Base-by-base conservation (phyloP, 2,329 filamentous ascomycete genomes). In the Exophiala spinifera region DNA sequence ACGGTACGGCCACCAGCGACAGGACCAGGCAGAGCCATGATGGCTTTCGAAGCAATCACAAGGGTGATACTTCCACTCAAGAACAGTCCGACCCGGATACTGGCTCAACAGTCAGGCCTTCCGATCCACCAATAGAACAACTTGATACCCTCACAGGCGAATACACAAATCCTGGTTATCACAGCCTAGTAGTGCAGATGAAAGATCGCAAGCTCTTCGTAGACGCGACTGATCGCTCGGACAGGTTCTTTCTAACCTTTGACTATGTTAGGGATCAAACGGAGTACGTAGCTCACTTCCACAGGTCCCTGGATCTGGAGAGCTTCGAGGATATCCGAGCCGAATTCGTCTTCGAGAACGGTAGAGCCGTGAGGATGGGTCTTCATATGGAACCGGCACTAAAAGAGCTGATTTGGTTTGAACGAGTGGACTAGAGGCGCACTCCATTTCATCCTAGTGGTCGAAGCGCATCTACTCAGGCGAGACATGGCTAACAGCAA, bases 171-270 rank as follows among this genome's bases (percentile, higher is more conserved):
- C 46, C 51, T 23, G 67, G 66, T 1, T 70, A 70, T 57, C 64
- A 59, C 23, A 51, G 44, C 3, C 46, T 70, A 42, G 53, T 42
- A 11, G 60, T 70, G 7, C 47, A 65, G 33, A 54, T 65, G 20
- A 63, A 55, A 46, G 63, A 66, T n/a, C 54, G 57, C 3, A 23
- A 49, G 36, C 57, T 72, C 2, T 69, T 68, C 44, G 56, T 71
- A 21, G 66, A 71, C 50, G 67, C 66, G 17, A 63, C 57, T 6
- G 69, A 71, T 59, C 63, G 69, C 6, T 67, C 66, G 1, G 62
- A 65, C 46, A 60, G 62, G 5, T 69, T 68, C 50, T 63, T 59
- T 7, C 48, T 70, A n/a, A 63, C 46, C 3, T 66, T 71, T 25
- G 66, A 70, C 21, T 67, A 70, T 55, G 44, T 69, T 36, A 44